Evolutionary conservation across 495 filamentous ascomycete genomes (phyloP).

Genomic region (Tuber borchii): DNA sequence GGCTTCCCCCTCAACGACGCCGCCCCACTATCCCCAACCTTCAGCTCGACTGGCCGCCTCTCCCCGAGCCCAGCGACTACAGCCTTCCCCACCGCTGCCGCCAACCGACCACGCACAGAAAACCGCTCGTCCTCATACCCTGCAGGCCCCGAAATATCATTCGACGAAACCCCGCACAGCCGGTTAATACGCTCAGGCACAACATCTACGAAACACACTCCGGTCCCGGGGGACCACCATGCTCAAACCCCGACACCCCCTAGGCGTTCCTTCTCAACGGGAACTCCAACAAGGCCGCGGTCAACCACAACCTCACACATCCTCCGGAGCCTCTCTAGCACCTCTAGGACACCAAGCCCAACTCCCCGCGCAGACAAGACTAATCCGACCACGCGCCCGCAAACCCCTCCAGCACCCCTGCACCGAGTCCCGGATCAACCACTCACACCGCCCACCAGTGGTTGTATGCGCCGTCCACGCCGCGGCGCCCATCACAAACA

Average conservation of each 20-base stretch:
- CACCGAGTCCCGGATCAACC: conserved; percentile 11
- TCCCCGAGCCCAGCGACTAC: neutral
- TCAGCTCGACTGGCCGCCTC: conserved; percentile 14
- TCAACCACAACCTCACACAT: conserved; percentile 8
- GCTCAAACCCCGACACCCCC: conserved; percentile 1
- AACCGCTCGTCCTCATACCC: conserved; percentile 13
- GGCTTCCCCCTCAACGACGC: conserved; percentile 46
- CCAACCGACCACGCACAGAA: conserved; percentile 8
- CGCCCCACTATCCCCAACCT: conserved; percentile 36
- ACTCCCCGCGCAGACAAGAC: neutral
- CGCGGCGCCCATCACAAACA: conserved; percentile 14
- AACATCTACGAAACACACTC: conserved; percentile 9
- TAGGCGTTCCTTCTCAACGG: conserved; percentile 21
- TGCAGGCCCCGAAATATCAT: neutral
- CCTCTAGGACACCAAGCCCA: conserved; percentile 15
- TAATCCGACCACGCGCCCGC: neutral
- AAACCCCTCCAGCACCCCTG: conserved; percentile 6
- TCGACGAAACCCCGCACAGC: conserved; percentile 6
- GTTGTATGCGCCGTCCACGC: conserved; percentile 14
- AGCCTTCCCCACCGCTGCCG: neutral
- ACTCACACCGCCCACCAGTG: conserved; percentile 18
- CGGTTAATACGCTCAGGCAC: conserved; percentile 24
- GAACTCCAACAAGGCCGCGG: conserved; percentile 9
- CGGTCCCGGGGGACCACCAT: neutral
- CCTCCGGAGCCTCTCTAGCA: conserved; percentile 9